Evolutionary conservation across 331 rosid genomes (phyloP).

Genomic region (Malus hybrid): DNA sequence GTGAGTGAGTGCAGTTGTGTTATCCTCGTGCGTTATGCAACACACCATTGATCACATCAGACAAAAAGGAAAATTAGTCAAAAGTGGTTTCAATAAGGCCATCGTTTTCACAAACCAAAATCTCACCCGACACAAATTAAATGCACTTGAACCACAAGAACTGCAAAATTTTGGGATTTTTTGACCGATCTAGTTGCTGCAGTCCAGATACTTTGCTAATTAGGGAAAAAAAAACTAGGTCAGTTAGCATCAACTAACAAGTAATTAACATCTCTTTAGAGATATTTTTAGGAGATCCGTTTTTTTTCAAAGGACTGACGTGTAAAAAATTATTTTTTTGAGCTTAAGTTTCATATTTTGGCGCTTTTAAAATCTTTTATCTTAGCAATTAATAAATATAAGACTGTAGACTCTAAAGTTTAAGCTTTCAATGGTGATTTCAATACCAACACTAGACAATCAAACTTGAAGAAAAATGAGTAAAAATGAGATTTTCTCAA

Average conservation of each 20-base stretch:
- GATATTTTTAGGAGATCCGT: no score
- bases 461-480: no score
- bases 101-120: slow-evolving; percentile 4
- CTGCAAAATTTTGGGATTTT: not conserved
- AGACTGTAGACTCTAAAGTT: no score
- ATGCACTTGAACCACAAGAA: not conserved
- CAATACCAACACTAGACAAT: no score
- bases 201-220: not conserved
- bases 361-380: no score
- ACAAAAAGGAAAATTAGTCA: slow-evolving; percentile 15
- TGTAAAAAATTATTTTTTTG: no score
- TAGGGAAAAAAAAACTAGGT: not conserved
- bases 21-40: slow-evolving; percentile 6
- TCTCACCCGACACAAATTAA: not conserved
- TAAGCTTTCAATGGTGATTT: no score
- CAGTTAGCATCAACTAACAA: not conserved
- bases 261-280: no score
- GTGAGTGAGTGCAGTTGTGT: not conserved
- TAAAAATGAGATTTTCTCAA: no score
- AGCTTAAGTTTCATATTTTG: no score
- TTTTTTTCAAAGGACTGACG: no score
- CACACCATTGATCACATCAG: slow-evolving; percentile 9
- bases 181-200: not conserved
- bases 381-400: no score
- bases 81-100: slow-evolving; percentile 3